Evolutionary conservation across 768 basidiomycete species (phyloP).

Genomic region (Trametes elegans): DNA sequence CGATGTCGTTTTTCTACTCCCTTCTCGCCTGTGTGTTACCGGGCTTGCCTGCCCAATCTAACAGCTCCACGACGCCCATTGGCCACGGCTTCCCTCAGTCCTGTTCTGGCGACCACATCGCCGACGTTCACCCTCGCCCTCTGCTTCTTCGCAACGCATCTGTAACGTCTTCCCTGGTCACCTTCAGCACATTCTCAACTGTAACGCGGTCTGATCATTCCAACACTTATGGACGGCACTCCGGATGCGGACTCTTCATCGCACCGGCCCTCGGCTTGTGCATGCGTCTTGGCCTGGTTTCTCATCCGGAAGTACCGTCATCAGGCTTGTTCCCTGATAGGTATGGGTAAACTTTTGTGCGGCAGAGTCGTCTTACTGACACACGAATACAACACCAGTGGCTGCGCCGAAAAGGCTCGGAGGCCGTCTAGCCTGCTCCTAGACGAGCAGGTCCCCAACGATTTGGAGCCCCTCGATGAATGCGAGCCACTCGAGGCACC

Average conservation of each 20-base stretch:
- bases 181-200: not conserved
- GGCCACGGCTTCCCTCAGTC: not conserved
- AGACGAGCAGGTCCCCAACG: too few species aligned
- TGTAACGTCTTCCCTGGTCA: not conserved
- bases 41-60: not conserved
- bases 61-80: not conserved
- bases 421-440: too few species aligned
- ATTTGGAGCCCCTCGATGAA: too few species aligned
- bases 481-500: too few species aligned
- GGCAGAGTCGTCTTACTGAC: not conserved
- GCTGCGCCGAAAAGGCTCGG: too few species aligned
- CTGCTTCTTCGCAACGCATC: not conserved
- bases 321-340: not conserved
- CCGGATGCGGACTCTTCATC: not conserved
- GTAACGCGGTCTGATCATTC: not conserved
- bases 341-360: not conserved
- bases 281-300: not conserved
- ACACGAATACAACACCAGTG: too few species aligned
- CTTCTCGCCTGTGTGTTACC: not conserved
- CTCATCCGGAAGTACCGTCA: not conserved
- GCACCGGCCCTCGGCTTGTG: not conserved
- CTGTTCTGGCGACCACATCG: not conserved
- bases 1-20: conserved; percentile 1
- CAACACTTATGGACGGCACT: not conserved
- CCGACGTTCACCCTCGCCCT: not conserved